Evolutionary conservation across 2,329 filamentous ascomycete species (phyloP).

Genomic region (Simplicillium aogashimaense): DNA sequence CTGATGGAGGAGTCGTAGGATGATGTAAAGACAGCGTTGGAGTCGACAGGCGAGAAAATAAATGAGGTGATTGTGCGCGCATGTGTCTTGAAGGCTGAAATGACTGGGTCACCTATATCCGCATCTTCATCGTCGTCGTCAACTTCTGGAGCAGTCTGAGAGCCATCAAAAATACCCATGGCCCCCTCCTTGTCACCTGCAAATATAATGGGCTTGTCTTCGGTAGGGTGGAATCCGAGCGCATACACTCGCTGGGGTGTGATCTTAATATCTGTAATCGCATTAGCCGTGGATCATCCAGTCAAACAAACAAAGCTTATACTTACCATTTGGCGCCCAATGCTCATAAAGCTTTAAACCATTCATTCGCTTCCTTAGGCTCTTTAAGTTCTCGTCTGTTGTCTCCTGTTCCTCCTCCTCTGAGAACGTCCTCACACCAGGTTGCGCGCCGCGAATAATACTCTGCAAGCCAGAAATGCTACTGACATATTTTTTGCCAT

Average conservation of each 20-base stretch:
- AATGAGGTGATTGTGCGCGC: constrained; percentile 81
- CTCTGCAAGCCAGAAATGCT: constrained; percentile 54
- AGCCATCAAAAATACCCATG: constrained; percentile 83
- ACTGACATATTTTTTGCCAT: constrained; percentile 65
- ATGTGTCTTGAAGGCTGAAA: constrained; percentile 85
- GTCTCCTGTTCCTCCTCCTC: constrained; percentile 77
- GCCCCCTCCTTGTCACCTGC: constrained; percentile 91
- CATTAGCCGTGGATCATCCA: not conserved
- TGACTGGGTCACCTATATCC: constrained; percentile 60
- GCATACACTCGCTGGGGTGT: constrained; percentile 81
- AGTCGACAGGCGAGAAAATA: constrained; percentile 62
- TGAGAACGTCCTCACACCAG: constrained; percentile 75
- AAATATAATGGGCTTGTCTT: constrained; percentile 80
- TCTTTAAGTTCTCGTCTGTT: constrained; percentile 63
- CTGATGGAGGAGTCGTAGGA: constrained; percentile 93
- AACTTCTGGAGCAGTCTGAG: constrained; percentile 51
- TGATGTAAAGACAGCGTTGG: constrained; percentile 68
- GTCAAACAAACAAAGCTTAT: not conserved
- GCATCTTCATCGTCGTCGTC: constrained; percentile 61
- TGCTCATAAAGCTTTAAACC: constrained; percentile 70
- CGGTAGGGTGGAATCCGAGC: constrained; percentile 78
- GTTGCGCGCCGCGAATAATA: constrained; percentile 58
- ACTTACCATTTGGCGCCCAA: constrained; percentile 68
- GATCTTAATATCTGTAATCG: constrained; percentile 67
- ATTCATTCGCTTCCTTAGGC: constrained; percentile 67